Conservation (phyloP, 164 flowering plant genomes). For the Magnolia sinica region DNA sequence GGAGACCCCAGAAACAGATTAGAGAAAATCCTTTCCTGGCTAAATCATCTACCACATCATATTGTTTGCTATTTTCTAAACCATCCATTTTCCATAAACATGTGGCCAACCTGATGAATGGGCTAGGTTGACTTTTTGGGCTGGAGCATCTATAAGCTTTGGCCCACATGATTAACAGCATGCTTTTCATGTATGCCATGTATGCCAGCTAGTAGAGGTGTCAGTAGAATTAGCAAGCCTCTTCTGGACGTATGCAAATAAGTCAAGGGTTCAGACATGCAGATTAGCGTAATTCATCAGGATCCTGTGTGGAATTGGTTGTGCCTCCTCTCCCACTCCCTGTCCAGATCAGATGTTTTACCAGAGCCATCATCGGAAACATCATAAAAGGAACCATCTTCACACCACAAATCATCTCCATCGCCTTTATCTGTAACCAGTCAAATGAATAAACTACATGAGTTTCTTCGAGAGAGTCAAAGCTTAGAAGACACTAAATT, state of each 20-base stretch:
- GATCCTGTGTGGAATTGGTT: slow-evolving; percentile 60
- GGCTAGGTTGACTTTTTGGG: not conserved
- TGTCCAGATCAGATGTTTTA: too few relatives aligned
- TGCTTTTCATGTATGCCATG: too few relatives aligned
- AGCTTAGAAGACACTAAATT: too few relatives aligned
- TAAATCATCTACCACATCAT: not conserved
- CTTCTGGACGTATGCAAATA: too few relatives aligned
- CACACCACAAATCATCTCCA: slow-evolving; percentile 31
- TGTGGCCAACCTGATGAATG: not conserved
- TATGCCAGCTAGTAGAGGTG: too few relatives aligned
- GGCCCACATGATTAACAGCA: too few relatives aligned
- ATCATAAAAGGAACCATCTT: too few relatives aligned
- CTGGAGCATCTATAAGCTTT: too few relatives aligned
- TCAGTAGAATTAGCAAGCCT: too few relatives aligned
- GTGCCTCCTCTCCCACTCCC: slow-evolving; percentile 54
- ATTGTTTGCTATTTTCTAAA: not conserved
- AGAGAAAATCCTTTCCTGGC: not conserved
- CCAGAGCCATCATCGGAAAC: too few relatives aligned
- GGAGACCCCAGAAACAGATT: not conserved
- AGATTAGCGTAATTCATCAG: slow-evolving; percentile 4
- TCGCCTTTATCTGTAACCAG: slow-evolving; percentile 24
- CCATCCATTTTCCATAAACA: not conserved
- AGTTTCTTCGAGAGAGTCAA: too few relatives aligned
- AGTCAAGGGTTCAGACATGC: not conserved
- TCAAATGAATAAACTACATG: not conserved